Conservation (phyloP, 2,329 filamentous ascomycete genomes). For the Trichoderma arundinaceum region DNA sequence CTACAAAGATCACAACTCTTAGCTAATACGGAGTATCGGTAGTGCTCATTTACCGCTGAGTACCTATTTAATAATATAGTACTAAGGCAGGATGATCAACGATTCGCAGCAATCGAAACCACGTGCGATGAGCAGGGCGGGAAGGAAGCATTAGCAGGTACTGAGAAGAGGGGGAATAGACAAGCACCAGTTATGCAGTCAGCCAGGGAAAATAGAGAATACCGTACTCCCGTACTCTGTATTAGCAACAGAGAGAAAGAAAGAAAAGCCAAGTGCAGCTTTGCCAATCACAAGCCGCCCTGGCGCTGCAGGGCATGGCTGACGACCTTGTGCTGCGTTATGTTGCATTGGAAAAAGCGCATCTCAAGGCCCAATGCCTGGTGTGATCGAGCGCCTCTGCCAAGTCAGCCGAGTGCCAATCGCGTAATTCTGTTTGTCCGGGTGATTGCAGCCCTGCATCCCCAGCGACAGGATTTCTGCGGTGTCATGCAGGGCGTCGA, state of each 20-base stretch:
- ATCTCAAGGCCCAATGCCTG: neutral
- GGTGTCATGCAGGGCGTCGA: slow-evolving; percentile 21
- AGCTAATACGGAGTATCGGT: no score
- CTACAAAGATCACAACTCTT: no score
- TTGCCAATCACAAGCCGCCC: neutral
- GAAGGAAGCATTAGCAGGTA: neutral
- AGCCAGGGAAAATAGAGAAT: neutral
- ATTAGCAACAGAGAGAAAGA: neutral
- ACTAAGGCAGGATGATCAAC: no score
- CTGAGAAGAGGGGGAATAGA: neutral
- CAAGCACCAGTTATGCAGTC: neutral
- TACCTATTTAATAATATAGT: no score
- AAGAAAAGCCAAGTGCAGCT: neutral
- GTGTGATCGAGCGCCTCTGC: slow-evolving; percentile 7
- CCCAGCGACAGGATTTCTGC: slow-evolving; percentile 9
- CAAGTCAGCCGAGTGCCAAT: slow-evolving; percentile 19
- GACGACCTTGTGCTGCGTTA: neutral
- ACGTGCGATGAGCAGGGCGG: neutral
- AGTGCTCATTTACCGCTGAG: no score
- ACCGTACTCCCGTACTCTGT: no score
- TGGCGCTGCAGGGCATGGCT: neutral
- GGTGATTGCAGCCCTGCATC: slow-evolving; percentile 14
- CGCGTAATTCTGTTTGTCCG: slow-evolving; percentile 7
- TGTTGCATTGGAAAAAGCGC: neutral
- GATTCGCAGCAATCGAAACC: neutral